These are phyloP conservation scores for Monosporascus cannonballus DNA, from an alignment of 2,329 filamentous ascomycete species.

Conservation along the genomic window DNA sequence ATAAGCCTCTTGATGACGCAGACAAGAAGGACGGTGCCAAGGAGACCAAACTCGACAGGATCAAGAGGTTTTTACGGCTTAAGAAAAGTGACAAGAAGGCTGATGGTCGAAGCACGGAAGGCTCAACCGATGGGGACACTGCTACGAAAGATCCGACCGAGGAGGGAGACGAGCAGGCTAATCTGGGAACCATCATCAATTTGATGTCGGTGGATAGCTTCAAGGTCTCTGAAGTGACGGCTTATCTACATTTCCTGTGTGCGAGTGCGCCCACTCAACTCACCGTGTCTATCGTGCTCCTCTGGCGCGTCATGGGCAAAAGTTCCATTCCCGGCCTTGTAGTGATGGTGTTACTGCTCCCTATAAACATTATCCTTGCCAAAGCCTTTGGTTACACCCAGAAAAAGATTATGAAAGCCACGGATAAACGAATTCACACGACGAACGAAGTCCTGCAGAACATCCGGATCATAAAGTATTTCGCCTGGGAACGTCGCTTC, in stretches of 20 bases:
- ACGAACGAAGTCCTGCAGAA: slow-evolving; percentile 97
- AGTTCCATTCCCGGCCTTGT: slow-evolving; percentile 91
- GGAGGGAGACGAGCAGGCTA: slow-evolving; percentile 66
- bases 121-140: slow-evolving; percentile 25
- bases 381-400: slow-evolving; percentile 80
- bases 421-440: slow-evolving; percentile 90
- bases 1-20: slow-evolving; percentile 63
- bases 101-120: slow-evolving; percentile 28
- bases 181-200: slow-evolving; percentile 97
- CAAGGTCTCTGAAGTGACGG: slow-evolving; percentile 92
- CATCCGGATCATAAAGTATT: slow-evolving; percentile 98
- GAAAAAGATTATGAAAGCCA: slow-evolving; percentile 85
- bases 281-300: slow-evolving; percentile 68
- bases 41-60: slow-evolving; percentile 37
- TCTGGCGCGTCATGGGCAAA: slow-evolving; percentile 85
- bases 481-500: slow-evolving; percentile 95
- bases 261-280: slow-evolving; percentile 87
- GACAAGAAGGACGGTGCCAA: slow-evolving; percentile 31
- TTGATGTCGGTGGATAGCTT: slow-evolving; percentile 99
- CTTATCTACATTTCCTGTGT: slow-evolving; percentile 94
- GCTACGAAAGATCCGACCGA: slow-evolving; percentile 28
- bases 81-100: slow-evolving; percentile 48
- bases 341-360: slow-evolving; percentile 83
- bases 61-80: slow-evolving; percentile 54
- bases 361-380: slow-evolving; percentile 84